Evolutionary conservation across 2,329 filamentous ascomycete genomes (phyloP).

Genomic region (Microdochium bolleyi): DNA sequence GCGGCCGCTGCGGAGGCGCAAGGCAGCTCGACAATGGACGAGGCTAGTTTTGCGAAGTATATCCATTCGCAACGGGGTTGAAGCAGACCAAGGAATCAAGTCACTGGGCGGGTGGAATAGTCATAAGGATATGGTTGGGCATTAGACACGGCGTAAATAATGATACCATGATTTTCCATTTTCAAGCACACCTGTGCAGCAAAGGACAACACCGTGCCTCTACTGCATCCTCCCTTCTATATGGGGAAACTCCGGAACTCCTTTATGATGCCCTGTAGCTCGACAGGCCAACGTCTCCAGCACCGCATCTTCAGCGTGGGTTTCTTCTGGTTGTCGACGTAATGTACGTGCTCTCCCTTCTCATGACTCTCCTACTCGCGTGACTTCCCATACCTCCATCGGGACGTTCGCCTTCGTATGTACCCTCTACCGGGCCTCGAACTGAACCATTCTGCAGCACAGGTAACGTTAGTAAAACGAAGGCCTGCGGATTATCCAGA

Average conservation of each 20-base stretch:
- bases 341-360: background rate
- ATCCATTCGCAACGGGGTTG: conserved; percentile 23
- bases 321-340: background rate
- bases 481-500: no score
- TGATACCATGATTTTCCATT: conserved; percentile 12
- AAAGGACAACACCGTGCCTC: background rate
- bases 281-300: background rate
- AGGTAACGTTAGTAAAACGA: conserved; percentile 3
- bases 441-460: conserved; percentile 84
- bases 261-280: background rate
- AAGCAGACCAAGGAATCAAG: background rate
- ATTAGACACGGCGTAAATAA: conserved; percentile 5
- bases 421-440: conserved; percentile 73
- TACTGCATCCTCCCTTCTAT: background rate
- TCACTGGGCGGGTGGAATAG: no score
- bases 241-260: conserved; percentile 2
- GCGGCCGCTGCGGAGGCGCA: conserved; percentile 62
- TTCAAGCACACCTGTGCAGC: background rate
- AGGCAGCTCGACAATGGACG: conserved; percentile 38
- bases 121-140: background rate
- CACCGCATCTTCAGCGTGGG: background rate
- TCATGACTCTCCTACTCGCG: background rate
- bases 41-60: conserved; percentile 57
- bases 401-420: background rate
- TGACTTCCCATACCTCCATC: background rate